phyloP scores from a whole-genome alignment of 768 basidiomycete species.

The Rhizopogon vulgaris region DNA sequence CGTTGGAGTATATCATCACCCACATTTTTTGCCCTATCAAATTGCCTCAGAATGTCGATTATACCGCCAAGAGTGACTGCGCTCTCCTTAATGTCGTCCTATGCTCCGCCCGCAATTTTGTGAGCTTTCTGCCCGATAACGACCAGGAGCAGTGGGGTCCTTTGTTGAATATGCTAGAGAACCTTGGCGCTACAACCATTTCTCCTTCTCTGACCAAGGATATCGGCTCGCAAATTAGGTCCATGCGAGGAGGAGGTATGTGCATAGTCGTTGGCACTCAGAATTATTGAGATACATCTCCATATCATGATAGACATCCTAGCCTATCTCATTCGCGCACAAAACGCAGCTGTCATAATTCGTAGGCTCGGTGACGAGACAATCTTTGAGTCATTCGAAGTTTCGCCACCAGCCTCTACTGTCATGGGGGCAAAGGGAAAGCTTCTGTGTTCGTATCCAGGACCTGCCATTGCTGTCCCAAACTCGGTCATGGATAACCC shows the following conservation, averaged over 20 bases:
- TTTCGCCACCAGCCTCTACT: constrained; percentile 5
- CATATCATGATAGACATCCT: constrained; percentile 10
- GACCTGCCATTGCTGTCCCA: constrained; percentile 8
- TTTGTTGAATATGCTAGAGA: constrained; percentile 19
- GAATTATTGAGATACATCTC: background rate
- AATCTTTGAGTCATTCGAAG: constrained; percentile 20
- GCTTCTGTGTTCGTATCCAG: constrained; percentile 19
- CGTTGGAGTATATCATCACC: constrained; percentile 2
- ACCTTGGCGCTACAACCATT: constrained; percentile 1
- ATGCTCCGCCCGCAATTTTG: constrained; percentile 14
- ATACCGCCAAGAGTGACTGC: constrained; percentile 12
- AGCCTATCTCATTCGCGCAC: constrained; percentile 12
- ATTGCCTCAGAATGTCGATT: constrained; percentile 21
- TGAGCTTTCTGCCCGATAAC: background rate
- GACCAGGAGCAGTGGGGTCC: constrained; percentile 17
- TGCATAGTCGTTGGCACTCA: background rate
- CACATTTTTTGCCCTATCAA: constrained; percentile 9
- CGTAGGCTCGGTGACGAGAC: background rate
- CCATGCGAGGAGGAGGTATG: constrained; percentile 13
- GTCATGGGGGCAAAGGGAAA: constrained; percentile 17
- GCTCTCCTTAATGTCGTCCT: constrained; percentile 16
- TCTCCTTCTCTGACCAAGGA: constrained; percentile 1
- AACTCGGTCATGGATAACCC: constrained; percentile 7
- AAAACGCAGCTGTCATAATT: constrained; percentile 20
- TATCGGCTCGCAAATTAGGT: constrained; percentile 7